Evolutionary conservation across 2,329 filamentous ascomycete genomes (phyloP).

Genomic region (Bipolaris zeicola): DNA sequence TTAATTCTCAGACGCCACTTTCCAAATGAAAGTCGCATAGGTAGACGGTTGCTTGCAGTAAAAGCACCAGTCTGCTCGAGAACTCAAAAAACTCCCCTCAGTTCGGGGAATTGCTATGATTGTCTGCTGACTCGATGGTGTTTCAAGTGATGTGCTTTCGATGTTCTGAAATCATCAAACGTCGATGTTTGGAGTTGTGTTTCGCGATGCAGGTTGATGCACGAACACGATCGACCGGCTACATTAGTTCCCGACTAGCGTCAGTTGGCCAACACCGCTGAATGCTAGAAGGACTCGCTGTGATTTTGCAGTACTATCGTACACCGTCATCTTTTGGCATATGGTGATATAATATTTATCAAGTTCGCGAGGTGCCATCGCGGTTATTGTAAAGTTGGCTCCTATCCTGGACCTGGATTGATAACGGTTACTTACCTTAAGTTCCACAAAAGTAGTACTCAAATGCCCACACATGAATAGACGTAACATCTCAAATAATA

Average conservation of each 20-base stretch:
- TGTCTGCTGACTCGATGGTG: background rate
- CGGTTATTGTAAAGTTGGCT: no score
- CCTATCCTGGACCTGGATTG: no score
- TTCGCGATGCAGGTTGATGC: constrained; percentile 23
- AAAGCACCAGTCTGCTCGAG: background rate
- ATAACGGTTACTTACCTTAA: no score
- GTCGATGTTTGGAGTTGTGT: constrained; percentile 36
- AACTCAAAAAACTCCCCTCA: background rate
- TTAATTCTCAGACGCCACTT: background rate
- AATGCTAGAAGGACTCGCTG: background rate
- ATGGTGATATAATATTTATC: no score
- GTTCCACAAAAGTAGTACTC: no score
- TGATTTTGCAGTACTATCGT: background rate
- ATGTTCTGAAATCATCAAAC: constrained; percentile 29
- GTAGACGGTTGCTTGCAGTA: background rate
- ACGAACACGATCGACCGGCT: constrained; percentile 14
- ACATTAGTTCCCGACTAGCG: constrained; percentile 9
- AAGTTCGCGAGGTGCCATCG: no score
- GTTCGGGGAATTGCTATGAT: background rate
- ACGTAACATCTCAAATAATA: no score
- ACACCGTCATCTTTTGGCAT: no score
- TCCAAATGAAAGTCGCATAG: background rate
- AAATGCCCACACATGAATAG: no score
- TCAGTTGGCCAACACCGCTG: background rate
- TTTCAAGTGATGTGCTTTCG: background rate